Evolutionary conservation across 805 yeast genomes (phyloP), one percentile per base, ranked within the genome.

Genomic region (Monosporozyma siamensis): DNA sequence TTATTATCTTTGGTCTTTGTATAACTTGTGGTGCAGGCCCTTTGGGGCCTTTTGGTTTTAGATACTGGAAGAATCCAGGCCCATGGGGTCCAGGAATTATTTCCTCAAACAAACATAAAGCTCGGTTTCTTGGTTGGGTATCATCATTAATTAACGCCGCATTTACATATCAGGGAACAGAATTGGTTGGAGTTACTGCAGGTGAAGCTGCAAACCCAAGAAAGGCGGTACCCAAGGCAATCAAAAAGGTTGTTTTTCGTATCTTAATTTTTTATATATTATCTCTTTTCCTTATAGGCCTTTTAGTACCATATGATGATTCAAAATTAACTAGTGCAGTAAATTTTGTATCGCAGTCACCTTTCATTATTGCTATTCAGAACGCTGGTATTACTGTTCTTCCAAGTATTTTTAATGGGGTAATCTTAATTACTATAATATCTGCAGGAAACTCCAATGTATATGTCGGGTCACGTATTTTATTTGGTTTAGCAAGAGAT

Each of bases 381-480:
- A 78, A 77, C 61, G 70, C 78, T 7, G 84, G 84, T 25, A 79
- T 85, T 23, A 66, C 64, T 45, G 70, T 79, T 3, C 64, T 81
- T 43, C 82, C 85, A 39, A 68, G 72, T 52, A 75, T 81, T 44
- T 76, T 80, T 63, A 81, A 81, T 57, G 87, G 79, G 23, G 78
- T 80, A 39, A 75, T 81, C 44, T 58, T 81, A 38, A 49, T 70
- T 27, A 76, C 86, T 21, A 72, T 80, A 43, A 67, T 79, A 35
- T 80, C 87, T 15, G 86, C 87, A 24, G 87, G 79, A 53, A 81
- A 80, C 65, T 78, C 86, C n/a, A 78, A 78, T 55, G 69, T 80
- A 21, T 80, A 80, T 61, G 72, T 77, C 51, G 79, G 83, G 34
- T 78, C 86, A 4, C 68, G 88, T 61, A 67, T 77, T 26, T 59